Evolutionary conservation across 2,329 filamentous ascomycete genomes (phyloP).

Genomic region (Ilyonectria mors-panacis): DNA sequence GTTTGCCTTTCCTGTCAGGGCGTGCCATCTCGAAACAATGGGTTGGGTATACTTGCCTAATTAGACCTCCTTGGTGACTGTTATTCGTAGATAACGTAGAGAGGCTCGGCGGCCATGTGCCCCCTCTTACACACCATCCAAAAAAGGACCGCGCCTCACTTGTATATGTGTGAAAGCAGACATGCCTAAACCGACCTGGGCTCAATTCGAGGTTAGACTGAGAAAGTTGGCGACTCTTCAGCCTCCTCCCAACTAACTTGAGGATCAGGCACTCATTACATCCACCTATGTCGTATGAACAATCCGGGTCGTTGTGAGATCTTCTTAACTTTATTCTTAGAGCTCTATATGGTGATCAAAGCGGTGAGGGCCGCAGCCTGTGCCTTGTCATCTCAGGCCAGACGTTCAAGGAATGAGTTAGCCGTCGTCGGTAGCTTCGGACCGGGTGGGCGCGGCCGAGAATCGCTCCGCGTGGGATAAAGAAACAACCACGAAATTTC

Average conservation of each 20-base stretch:
- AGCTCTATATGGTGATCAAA: background rate
- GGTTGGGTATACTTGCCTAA: slow-evolving; percentile 20
- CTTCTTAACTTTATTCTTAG: background rate
- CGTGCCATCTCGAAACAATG: background rate
- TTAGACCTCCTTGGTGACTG: background rate
- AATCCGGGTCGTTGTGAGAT: background rate
- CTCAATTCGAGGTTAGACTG: background rate
- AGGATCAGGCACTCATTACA: background rate
- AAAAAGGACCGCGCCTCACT: background rate
- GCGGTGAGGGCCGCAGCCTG: background rate
- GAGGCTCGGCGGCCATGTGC: background rate
- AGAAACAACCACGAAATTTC: background rate
- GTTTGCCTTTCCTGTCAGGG: background rate
- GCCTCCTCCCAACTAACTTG: background rate
- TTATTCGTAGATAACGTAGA: slow-evolving; percentile 3
- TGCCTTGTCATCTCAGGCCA: slow-evolving; percentile 6
- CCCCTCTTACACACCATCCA: background rate
- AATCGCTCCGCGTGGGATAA: background rate
- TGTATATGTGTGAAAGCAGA: background rate
- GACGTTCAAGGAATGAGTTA: background rate
- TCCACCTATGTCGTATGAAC: background rate
- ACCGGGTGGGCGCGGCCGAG: background rate
- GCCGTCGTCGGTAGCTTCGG: background rate
- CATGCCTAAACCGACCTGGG: background rate
- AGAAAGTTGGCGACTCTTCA: background rate